Percentiles rank a stretch among this genome's conserved stretches.
Evolutionary conservation across 345 rosid genomes (phyloP).

Genomic region (Luvunga scandens): DNA sequence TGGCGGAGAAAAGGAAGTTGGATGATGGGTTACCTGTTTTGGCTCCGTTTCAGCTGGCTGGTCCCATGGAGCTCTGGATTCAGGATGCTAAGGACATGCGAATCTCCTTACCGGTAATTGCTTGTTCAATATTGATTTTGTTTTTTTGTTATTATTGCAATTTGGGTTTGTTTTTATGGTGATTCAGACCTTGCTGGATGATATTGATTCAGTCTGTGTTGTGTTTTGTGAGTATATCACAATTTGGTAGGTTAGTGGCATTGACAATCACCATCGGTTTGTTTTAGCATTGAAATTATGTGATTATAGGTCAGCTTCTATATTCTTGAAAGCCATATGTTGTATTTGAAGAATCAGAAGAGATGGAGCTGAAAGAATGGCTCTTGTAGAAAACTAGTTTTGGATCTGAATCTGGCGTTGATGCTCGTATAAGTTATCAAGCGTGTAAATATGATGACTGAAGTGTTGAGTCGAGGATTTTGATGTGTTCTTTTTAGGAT

Average conservation of each 20-base stretch:
- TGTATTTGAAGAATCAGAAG: background rate
- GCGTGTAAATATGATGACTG: background rate
- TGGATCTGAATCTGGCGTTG: background rate
- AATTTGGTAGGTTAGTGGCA: background rate
- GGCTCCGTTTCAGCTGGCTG: constrained; percentile 92
- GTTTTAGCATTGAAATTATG: background rate
- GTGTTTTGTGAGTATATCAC: background rate
- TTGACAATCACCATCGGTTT: background rate
- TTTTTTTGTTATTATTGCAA: background rate
- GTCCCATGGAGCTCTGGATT: constrained; percentile 97
- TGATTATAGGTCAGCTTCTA: background rate
- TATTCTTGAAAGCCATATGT: background rate
- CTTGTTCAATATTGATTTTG: background rate
- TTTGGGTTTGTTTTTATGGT: background rate
- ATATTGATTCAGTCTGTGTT: background rate
- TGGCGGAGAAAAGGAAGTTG: constrained; percentile 40
- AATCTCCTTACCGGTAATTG: constrained; percentile 63
- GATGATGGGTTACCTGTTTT: constrained; percentile 57
- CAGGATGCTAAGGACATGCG: constrained; percentile 92
- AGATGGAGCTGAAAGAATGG: background rate
- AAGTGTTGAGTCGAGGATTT: background rate
- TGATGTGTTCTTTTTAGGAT: background rate
- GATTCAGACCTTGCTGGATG: background rate
- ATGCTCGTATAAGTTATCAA: background rate
- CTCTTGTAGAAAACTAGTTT: background rate